Percentiles rank a stretch among this genome's conserved stretches.
Conservation (phyloP, 2,329 filamentous ascomycete species). For the Aspergillus puulaauensis region DNA sequence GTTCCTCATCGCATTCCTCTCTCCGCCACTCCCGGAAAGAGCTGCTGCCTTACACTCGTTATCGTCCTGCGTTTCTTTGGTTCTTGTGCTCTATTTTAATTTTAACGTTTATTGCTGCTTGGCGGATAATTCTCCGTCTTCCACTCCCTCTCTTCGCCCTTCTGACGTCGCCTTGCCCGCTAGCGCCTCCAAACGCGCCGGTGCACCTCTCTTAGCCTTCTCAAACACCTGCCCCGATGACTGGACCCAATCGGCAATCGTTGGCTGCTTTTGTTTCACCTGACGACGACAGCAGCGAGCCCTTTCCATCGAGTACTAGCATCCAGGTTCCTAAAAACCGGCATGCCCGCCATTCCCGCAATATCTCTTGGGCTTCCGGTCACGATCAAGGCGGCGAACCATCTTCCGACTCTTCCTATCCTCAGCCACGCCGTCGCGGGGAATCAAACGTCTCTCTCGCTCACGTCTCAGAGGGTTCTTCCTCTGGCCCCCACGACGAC, state of each 20-base stretch:
- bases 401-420: slow-evolving; percentile 18
- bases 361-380: slow-evolving; percentile 37
- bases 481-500: slow-evolving; percentile 24
- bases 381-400: slow-evolving; percentile 31
- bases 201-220: background rate
- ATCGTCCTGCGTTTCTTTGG: background rate
- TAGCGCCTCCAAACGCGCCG: slow-evolving; percentile 5
- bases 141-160: background rate
- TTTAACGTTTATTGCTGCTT: background rate
- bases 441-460: slow-evolving; percentile 34
- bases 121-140: slow-evolving; percentile 5
- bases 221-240: slow-evolving; percentile 19
- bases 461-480: slow-evolving; percentile 30
- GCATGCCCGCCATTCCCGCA: slow-evolving; percentile 37
- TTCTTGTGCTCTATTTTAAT: background rate
- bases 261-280: slow-evolving; percentile 13
- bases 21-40: background rate
- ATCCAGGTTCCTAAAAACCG: slow-evolving; percentile 22
- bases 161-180: slow-evolving; percentile 11
- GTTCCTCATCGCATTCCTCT: background rate
- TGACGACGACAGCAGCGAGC: slow-evolving; percentile 20
- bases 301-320: slow-evolving; percentile 16
- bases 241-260: slow-evolving; percentile 15
- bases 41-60: background rate
- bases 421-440: slow-evolving; percentile 30